Base-by-base conservation (phyloP, 2,329 filamentous ascomycete genomes). In the Calonectria pteridis region DNA sequence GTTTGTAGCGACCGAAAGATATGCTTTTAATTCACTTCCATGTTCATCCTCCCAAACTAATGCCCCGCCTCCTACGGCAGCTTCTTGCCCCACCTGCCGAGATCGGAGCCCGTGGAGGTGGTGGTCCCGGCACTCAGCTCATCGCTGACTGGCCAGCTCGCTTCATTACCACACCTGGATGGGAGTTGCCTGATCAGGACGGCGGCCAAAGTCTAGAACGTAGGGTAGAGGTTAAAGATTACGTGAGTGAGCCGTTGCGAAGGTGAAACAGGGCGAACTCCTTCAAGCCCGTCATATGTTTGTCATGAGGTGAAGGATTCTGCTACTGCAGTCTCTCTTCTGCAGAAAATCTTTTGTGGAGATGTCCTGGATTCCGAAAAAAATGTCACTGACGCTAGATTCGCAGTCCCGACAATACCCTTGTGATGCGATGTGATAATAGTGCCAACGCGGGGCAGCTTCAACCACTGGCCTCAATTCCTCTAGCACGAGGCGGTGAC, bases 81-180 rank as follows among this genome's bases (percentile, higher is more conserved):
- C 73, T 74, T 69, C 49, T 66, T 69, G 73, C 82, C 84, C 83
- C 80, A 79, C 81, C 81, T 83, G 83, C 84, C 83, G 83, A 84
- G 75, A 82, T 84, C 83, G 83, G 83, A 84, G 80, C 13, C n/a
- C 40, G n/a, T 67, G 33, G 58, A 76, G 76, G n/a, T 62, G 43
- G 62, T 76, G 76, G 69, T 76, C 73, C 67, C 74, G 72, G 50
- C 64, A 55, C 65, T 76, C 74, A 71, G 71, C 73, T 75, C 51
- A 14, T 67, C 72, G 49, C 69, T 79, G 43, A 79, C 50, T 79
- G 77, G 77, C 69, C 75, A 63, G 51, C 68, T 73, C 77, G 71
- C 76, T 69, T 71, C 63, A 58, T 71, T 26, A 70, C 68, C 71
- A 76, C 71, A 73, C 63, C 58, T 9, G 37, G 33, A 50, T 72